Percentiles rank a stretch among this genome's conserved stretches.
Conservation (phyloP, 768 basidiomycete species). For the Tephrocybe rancida region DNA sequence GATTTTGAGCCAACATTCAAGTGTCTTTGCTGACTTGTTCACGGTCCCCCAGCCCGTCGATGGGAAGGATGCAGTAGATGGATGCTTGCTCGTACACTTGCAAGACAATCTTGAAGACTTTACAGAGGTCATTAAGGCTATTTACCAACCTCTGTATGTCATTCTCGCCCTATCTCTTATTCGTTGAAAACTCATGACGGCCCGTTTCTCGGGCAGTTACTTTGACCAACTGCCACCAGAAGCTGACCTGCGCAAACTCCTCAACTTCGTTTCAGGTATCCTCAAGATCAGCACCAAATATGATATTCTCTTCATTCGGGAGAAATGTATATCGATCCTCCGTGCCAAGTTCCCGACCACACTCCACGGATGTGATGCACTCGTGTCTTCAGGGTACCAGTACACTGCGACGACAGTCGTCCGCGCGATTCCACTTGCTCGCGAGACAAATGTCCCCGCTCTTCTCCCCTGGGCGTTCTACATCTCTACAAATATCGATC, state of each 20-base stretch:
- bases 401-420: conserved; percentile 40
- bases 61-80: conserved; percentile 31
- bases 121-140: conserved; percentile 33
- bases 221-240: conserved; percentile 39
- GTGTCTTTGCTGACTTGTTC: conserved; percentile 41
- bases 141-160: conserved; percentile 32
- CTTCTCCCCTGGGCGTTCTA: conserved; percentile 50
- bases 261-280: conserved; percentile 42
- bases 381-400: conserved; percentile 35
- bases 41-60: conserved; percentile 34
- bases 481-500: conserved; percentile 41
- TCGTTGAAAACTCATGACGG: background rate
- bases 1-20: conserved; percentile 39
- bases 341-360: conserved; percentile 44
- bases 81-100: conserved; percentile 36
- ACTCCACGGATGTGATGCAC: conserved; percentile 37
- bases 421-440: conserved; percentile 42
- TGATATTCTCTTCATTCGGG: conserved; percentile 35
- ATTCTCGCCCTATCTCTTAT: background rate
- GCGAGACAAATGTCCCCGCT: conserved; percentile 39
- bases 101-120: conserved; percentile 37
- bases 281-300: conserved; percentile 48
- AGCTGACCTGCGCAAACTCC: conserved; percentile 33
- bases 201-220: conserved; percentile 25
- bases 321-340: conserved; percentile 40